Evolutionary conservation across 257 asterid species (phyloP).

Genomic region (Solanum okadae): DNA sequence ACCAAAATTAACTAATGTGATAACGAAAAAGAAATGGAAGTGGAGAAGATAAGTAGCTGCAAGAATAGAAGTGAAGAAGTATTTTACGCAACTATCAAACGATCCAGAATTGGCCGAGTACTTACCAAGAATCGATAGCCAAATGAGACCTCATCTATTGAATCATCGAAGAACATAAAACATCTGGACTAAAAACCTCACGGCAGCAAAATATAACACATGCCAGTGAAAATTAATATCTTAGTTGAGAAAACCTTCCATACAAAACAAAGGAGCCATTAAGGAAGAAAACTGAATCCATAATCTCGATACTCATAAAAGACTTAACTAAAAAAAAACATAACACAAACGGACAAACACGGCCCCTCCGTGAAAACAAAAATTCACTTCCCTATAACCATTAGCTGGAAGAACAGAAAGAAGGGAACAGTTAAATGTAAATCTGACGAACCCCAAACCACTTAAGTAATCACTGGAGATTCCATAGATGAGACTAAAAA

Average conservation of each 20-base stretch:
- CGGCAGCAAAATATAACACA: neutral
- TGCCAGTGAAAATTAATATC: neutral
- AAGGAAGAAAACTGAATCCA: too few relatives aligned
- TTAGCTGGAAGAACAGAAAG: too few relatives aligned
- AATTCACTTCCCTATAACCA: too few relatives aligned
- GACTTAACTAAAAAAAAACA: too few relatives aligned
- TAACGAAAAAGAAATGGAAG: neutral
- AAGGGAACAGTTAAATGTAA: too few relatives aligned
- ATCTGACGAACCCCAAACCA: too few relatives aligned
- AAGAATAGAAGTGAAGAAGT: neutral
- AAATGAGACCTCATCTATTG: neutral
- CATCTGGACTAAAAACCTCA: neutral
- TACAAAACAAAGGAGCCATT: too few relatives aligned
- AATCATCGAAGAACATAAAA: neutral
- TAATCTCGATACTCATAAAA: neutral
- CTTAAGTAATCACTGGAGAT: too few relatives aligned
- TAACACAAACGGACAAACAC: too few relatives aligned
- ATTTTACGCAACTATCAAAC: neutral
- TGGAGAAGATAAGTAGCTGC: neutral
- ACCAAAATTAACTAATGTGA: neutral
- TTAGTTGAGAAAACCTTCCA: too few relatives aligned
- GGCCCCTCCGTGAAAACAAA: too few relatives aligned
- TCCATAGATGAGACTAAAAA: neutral
- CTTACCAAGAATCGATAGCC: neutral
- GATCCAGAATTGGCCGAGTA: neutral